Conservation (phyloP, 2,329 filamentous ascomycete species). For the Talaromyces sp. region DNA sequence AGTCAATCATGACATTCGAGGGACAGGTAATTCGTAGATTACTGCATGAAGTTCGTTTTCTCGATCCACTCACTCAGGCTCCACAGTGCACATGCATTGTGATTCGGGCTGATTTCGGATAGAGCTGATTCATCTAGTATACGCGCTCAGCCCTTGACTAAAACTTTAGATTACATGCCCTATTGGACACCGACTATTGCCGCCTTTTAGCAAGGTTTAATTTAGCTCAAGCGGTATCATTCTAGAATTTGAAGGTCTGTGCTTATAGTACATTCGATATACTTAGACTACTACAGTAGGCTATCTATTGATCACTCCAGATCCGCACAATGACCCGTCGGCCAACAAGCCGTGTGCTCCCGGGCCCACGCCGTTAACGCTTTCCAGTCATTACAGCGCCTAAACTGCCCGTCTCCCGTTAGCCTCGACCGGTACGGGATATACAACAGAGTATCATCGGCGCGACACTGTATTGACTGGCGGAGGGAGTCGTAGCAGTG, state of each 20-base stretch:
- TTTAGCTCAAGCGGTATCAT: not conserved
- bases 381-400: not conserved
- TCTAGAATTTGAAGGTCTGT: not conserved
- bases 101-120: not conserved
- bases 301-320: not conserved
- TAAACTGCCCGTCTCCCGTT: not conserved
- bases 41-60: too few species aligned
- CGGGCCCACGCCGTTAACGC: not conserved
- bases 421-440: not conserved
- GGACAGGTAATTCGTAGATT: too few species aligned
- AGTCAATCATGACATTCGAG: not conserved
- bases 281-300: not conserved
- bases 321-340: not conserved
- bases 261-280: not conserved
- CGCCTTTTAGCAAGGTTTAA: not conserved
- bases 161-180: not conserved
- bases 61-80: not conserved
- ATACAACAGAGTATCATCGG: not conserved
- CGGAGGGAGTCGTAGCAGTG: not conserved
- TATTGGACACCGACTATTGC: not conserved
- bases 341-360: not conserved
- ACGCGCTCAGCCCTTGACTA: not conserved
- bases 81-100: not conserved
- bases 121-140: not conserved
- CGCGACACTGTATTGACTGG: not conserved